Conservation (phyloP, 108 stramenopile genomes). For the Epithemia pelagica region DNA sequence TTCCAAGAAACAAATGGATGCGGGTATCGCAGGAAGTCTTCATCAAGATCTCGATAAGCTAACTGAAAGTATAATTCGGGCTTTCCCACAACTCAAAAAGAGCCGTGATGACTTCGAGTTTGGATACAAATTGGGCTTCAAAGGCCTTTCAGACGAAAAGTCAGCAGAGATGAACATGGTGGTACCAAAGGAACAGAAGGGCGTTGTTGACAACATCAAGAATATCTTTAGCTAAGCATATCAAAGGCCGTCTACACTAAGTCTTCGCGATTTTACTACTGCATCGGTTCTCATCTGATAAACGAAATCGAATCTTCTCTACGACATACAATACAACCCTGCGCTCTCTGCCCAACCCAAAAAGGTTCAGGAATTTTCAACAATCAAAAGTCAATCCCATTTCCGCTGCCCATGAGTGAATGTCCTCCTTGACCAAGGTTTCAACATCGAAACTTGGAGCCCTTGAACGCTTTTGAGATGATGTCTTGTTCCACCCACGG, state of each 20-base stretch:
- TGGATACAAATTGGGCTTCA: conserved; percentile 70
- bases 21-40: conserved; percentile 61
- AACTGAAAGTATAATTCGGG: conserved; percentile 51
- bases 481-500: background rate
- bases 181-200: conserved; percentile 67
- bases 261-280: no score
- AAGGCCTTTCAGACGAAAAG: conserved; percentile 62
- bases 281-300: no score
- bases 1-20: conserved; percentile 80
- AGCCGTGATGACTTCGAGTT: conserved; percentile 32
- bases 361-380: no score
- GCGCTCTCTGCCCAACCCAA: no score
- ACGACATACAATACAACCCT: no score
- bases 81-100: conserved; percentile 14
- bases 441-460: background rate
- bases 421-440: background rate
- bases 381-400: conserved; percentile 2
- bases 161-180: conserved; percentile 47
- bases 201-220: conserved; percentile 60
- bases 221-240: conserved; percentile 48
- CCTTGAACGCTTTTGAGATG: background rate
- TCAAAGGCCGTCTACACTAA: no score
- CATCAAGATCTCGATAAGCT: conserved; percentile 49
- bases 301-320: no score
- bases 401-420: conserved; percentile 5